Evolutionary conservation across 192 early-diverging fungal species (phyloP), one percentile per base, ranked within the genome.

Genomic region (Chytriomyces sp.): DNA sequence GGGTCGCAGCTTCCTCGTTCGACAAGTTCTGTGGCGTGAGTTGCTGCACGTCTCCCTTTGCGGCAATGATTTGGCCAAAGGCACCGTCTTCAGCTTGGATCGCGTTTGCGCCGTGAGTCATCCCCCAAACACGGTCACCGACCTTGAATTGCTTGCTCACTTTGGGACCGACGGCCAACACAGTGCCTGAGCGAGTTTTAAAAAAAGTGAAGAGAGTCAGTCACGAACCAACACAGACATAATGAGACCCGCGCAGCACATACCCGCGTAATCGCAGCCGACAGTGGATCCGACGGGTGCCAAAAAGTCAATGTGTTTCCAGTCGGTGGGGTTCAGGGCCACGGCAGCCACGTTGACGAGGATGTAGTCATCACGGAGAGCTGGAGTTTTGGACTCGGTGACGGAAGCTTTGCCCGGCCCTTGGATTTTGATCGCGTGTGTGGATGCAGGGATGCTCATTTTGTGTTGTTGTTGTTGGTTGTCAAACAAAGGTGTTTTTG

Each of bases 251-350:
- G 35, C 35, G 35, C 35, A 35, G 35, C 4, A 57, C 53, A 20
- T 57, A 57, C 53, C 53, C 53, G 53, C 74, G 48, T 65, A 80
- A 47, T 83, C 82, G 50, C 74, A 77, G 8, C 82, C 82, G 59
- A 59, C 26, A 44, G 61, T 47, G 3, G 60, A 16, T 8, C 68
- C 74, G 63, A 66, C 28, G 43, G 63, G n/a, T 16, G 77, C 46
- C 13, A 75, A 23, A 69, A 61, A 83, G 46, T 81, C 79, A 67
- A 81, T 64, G 57, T 83, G 79, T 62, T 83, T 83, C 82, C 82
- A 83, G 73, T 83, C 82, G 0, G 79, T 81, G 18, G 82, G 82
- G 68, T 83, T 83, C 8, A 65, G 63, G 23, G 68, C 79, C 6
- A 77, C 82, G 43, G 69, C 67, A 23, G 16, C 20, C 61, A 70